Evolutionary conservation across 2,329 filamentous ascomycete genomes (phyloP).

Genomic region (Dactylellina sp.): DNA sequence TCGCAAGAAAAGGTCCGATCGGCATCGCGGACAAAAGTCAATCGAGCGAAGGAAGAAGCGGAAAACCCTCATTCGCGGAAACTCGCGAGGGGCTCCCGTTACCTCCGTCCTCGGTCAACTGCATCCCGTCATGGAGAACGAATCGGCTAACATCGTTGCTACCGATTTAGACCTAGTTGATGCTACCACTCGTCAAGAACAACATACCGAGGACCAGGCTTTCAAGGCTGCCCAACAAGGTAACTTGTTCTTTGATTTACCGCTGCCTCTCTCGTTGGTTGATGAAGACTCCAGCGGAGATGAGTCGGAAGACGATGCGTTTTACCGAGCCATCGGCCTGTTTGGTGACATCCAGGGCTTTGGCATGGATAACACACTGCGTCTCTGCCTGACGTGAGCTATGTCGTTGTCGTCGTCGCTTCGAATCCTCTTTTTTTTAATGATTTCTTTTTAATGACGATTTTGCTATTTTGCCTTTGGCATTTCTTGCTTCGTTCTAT

Average conservation of each 20-base stretch:
- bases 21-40: constrained; percentile 26
- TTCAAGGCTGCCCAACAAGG: constrained; percentile 57
- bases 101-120: constrained; percentile 25
- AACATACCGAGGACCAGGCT: constrained; percentile 57
- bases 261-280: constrained; percentile 56
- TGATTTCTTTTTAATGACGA: constrained; percentile 50
- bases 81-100: constrained; percentile 37
- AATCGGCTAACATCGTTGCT: constrained; percentile 56
- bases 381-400: constrained; percentile 48
- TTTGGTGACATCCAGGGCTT: constrained; percentile 56
- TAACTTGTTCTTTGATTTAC: constrained; percentile 58
- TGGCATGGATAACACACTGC: constrained; percentile 52
- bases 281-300: constrained; percentile 57
- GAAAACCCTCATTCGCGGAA: constrained; percentile 31
- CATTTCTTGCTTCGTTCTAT: constrained; percentile 9
- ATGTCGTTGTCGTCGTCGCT: constrained; percentile 13
- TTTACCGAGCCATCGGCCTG: constrained; percentile 57
- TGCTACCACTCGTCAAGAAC: constrained; percentile 55
- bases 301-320: constrained; percentile 57
- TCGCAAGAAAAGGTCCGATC: constrained; percentile 33
- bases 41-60: constrained; percentile 36
- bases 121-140: constrained; percentile 40
- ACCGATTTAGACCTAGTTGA: constrained; percentile 54
- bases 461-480: constrained; percentile 39
- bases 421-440: constrained; percentile 33